A percentile compares a stretch with the other conserved stretches of the same genome.
Evolutionary conservation across 192 early-diverging fungal genomes (phyloP).

Genomic region (Spizellomyces punctatus): DNA sequence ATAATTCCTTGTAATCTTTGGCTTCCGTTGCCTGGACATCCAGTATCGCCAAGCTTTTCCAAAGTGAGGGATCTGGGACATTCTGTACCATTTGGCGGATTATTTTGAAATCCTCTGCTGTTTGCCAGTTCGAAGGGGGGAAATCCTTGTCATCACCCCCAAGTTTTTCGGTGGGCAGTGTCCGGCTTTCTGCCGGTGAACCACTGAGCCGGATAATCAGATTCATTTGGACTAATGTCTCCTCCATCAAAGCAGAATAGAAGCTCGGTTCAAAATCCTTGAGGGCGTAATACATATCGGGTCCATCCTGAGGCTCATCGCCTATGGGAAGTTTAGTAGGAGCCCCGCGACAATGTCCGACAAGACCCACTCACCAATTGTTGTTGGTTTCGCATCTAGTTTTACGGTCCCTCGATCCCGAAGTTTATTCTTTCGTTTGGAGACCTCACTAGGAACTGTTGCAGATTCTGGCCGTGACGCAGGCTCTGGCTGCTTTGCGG

Average conservation of each 20-base stretch:
- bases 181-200: background rate
- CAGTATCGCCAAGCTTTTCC: slow-evolving; percentile 40
- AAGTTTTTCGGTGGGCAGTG: background rate
- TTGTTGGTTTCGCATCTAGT: slow-evolving; percentile 36
- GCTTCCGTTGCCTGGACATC: background rate
- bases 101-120: slow-evolving; percentile 17
- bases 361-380: slow-evolving; percentile 34
- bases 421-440: slow-evolving; percentile 52
- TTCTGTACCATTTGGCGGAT: slow-evolving; percentile 18
- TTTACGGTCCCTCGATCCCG: slow-evolving; percentile 43
- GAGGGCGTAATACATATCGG: slow-evolving; percentile 53
- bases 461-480: slow-evolving; percentile 39
- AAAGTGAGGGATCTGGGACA: slow-evolving; percentile 31
- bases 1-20: slow-evolving; percentile 34
- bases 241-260: slow-evolving; percentile 46
- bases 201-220: slow-evolving; percentile 28
- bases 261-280: slow-evolving; percentile 47
- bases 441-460: slow-evolving; percentile 30
- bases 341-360: background rate
- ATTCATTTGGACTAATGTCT: slow-evolving; percentile 40
- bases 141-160: too few relatives aligned
- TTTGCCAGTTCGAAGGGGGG: background rate
- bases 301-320: slow-evolving; percentile 56
- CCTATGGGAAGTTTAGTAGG: slow-evolving; percentile 17
- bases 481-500: slow-evolving; percentile 27